Conservation (phyloP, 176 grass and related monocot species). For the Cenchrus americanus region DNA sequence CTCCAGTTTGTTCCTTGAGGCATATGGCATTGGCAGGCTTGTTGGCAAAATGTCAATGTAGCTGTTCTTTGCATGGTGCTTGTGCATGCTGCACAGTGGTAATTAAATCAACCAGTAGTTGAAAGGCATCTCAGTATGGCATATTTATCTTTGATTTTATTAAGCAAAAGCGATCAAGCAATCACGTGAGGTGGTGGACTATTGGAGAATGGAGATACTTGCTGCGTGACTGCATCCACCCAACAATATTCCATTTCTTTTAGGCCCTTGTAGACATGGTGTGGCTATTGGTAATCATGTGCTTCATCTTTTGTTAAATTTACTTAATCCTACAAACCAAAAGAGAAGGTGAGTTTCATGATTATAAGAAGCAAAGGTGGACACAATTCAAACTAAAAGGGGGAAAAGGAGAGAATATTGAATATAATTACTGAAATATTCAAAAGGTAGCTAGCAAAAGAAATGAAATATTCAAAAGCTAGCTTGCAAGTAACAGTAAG, state of each 20-base stretch:
- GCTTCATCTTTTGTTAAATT: conserved; percentile 29
- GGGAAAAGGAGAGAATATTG: conserved; percentile 20
- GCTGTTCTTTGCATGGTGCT: conserved; percentile 35
- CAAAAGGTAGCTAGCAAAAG: conserved; percentile 33
- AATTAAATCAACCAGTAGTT: conserved; percentile 27
- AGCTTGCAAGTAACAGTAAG: conserved; percentile 28
- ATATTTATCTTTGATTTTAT: conserved; percentile 22
- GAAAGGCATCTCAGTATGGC: conserved; percentile 45
- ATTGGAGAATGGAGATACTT: conserved; percentile 45
- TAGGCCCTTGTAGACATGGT: conserved; percentile 43
- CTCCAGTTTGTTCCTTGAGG: conserved; percentile 41
- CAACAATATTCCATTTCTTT: conserved; percentile 38
- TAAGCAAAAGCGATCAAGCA: conserved; percentile 41
- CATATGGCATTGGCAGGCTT: conserved; percentile 37
- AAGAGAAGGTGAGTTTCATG: conserved; percentile 36
- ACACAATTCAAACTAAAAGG: conserved; percentile 44
- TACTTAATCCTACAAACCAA: conserved; percentile 26
- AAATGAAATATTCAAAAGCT: conserved; percentile 48
- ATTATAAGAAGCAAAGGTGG: conserved; percentile 43
- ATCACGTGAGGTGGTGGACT: conserved; percentile 67
- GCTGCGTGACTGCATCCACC: conserved; percentile 48
- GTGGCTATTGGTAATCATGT: conserved; percentile 45
- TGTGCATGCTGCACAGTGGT: conserved; percentile 28
- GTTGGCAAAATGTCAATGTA: conserved; percentile 46
- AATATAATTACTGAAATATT: conserved; percentile 41